phyloP scores from a whole-genome alignment of 129 eudicot species.

The Flaveria bidentis region DNA sequence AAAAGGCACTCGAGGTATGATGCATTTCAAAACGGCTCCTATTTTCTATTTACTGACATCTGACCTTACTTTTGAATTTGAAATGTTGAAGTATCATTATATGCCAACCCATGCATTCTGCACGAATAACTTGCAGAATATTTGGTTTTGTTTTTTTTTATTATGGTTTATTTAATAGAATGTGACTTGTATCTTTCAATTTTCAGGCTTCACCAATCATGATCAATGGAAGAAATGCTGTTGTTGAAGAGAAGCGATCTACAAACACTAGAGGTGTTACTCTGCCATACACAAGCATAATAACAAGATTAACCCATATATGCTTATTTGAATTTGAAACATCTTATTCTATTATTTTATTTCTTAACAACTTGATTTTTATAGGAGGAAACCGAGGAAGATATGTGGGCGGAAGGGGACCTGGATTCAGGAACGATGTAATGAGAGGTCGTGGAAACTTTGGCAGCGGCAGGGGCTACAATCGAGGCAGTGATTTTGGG shows the following conservation, averaged over 20 bases:
- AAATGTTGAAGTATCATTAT: background rate
- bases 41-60: background rate
- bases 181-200: background rate
- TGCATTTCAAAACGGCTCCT: no score
- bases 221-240: slow-evolving; percentile 54
- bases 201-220: slow-evolving; percentile 77
- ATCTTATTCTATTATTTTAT: background rate
- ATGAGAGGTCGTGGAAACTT: slow-evolving; percentile 76
- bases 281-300: background rate
- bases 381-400: slow-evolving; percentile 66
- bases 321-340: background rate
- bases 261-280: slow-evolving; percentile 66
- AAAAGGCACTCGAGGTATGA: slow-evolving; percentile 81
- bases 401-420: slow-evolving; percentile 62
- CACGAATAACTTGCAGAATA: background rate
- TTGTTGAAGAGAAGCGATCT: slow-evolving; percentile 86
- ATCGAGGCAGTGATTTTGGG: slow-evolving; percentile 56
- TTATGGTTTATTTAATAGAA: slow-evolving; percentile 7
- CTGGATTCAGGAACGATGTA: slow-evolving; percentile 67
- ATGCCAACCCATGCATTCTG: background rate
- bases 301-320: slow-evolving; percentile 2
- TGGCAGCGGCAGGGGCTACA: slow-evolving; percentile 62
- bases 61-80: background rate
- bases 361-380: background rate
- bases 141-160: background rate